phyloP scores from a whole-genome alignment of 2,329 filamentous ascomycete species.

The Fusarium annulatum region DNA sequence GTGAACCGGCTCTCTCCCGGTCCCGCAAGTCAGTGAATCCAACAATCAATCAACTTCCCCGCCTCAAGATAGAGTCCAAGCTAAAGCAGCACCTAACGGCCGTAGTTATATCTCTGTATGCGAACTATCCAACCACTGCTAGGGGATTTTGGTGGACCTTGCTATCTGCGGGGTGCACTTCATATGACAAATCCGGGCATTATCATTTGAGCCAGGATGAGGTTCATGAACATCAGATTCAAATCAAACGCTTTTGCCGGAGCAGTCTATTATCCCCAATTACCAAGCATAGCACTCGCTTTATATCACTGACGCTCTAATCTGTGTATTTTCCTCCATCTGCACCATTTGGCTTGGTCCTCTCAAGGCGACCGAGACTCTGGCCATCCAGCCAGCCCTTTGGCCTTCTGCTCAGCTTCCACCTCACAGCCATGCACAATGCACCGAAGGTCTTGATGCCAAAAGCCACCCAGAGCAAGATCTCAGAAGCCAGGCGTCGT shows the following conservation, averaged over 20 bases:
- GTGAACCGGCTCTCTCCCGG: background rate
- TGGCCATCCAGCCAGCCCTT: slow-evolving; percentile 42
- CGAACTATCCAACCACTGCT: slow-evolving; percentile 13
- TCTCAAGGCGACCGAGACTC: slow-evolving; percentile 29
- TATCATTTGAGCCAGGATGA: slow-evolving; percentile 4
- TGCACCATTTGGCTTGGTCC: slow-evolving; percentile 5
- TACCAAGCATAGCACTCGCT: background rate
- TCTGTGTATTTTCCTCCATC: slow-evolving; percentile 37
- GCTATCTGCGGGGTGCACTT: slow-evolving; percentile 20
- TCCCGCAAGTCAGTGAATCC: slow-evolving; percentile 21
- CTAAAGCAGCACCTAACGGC: background rate
- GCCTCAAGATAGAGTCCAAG: slow-evolving; percentile 13
- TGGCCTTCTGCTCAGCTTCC: slow-evolving; percentile 40
- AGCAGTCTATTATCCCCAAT: background rate
- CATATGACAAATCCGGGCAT: slow-evolving; percentile 24
- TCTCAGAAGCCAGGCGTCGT: slow-evolving; percentile 22
- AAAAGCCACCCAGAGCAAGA: slow-evolving; percentile 40
- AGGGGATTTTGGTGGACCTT: slow-evolving; percentile 7
- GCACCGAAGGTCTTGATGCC: slow-evolving; percentile 27
- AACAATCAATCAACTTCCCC: slow-evolving; percentile 18
- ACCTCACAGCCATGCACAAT: slow-evolving; percentile 39
- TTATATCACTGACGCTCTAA: background rate
- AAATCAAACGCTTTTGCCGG: background rate
- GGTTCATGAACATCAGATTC: background rate
- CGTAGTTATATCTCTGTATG: background rate